Conservation (phyloP, 495 filamentous ascomycete genomes). For the Penicillium roqueforti region DNA sequence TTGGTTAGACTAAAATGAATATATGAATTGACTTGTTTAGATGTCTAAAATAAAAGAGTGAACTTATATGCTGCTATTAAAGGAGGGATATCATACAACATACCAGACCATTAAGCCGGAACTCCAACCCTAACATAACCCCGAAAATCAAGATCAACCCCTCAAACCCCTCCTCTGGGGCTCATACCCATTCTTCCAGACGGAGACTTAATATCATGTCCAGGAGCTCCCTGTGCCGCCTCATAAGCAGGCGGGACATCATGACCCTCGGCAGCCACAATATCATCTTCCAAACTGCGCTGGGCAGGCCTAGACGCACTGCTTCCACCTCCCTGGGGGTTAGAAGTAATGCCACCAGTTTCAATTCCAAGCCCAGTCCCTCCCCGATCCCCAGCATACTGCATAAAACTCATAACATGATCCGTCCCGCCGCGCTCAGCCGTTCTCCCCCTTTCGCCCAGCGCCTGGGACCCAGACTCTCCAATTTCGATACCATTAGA, state of each 20-base stretch:
- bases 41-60: neutral
- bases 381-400: slow-evolving; percentile 15
- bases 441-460: neutral
- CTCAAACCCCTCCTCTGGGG: neutral
- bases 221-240: neutral
- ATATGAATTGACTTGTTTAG: neutral
- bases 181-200: slow-evolving; percentile 7
- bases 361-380: neutral
- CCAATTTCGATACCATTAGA: slow-evolving; percentile 4
- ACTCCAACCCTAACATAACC: neutral
- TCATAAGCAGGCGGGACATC: slow-evolving; percentile 21
- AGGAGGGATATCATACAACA: neutral
- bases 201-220: slow-evolving; percentile 14
- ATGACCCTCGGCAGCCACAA: neutral
- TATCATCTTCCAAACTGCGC: neutral
- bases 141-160: neutral
- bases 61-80: neutral
- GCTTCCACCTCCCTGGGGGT: neutral
- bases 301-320: neutral
- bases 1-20: slow-evolving; percentile 28
- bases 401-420: slow-evolving; percentile 41
- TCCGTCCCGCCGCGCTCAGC: neutral
- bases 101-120: neutral
- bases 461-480: neutral
- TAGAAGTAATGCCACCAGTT: neutral